phyloP scores from a whole-genome alignment of 1,284 basidiomycete species.

The Boletus smithii region DNA sequence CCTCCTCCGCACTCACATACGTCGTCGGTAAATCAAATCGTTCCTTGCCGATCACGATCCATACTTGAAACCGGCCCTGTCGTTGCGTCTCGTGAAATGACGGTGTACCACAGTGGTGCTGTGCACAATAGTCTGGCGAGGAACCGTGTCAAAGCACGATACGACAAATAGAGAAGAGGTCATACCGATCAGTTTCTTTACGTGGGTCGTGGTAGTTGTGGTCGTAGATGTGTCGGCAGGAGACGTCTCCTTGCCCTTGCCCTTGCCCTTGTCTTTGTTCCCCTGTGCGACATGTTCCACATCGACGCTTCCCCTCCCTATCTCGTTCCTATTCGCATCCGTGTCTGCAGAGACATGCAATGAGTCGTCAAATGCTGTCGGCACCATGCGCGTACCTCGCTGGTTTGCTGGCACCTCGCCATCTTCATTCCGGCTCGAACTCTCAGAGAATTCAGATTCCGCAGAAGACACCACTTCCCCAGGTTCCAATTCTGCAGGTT shows the following conservation, averaged over 20 bases:
- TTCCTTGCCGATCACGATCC: constrained; percentile 43
- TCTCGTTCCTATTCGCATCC: not conserved
- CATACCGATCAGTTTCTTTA: constrained; percentile 30
- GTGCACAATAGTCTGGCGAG: constrained; percentile 35
- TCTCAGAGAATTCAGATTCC: constrained; percentile 28
- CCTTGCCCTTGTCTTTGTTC: constrained; percentile 10
- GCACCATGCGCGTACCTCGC: constrained; percentile 12
- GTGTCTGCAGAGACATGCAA: not conserved
- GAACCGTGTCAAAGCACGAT: not conserved
- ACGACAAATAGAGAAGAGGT: not conserved
- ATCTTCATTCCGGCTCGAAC: constrained; percentile 24
- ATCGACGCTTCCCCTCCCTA: not conserved
- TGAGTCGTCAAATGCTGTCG: not conserved
- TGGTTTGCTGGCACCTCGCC: not conserved
- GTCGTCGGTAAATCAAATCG: constrained; percentile 38
- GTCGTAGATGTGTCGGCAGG: not conserved
- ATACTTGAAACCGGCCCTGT: constrained; percentile 26
- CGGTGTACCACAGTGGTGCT: constrained; percentile 25
- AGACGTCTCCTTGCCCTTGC: constrained; percentile 4
- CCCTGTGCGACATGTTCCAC: not conserved
- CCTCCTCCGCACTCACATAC: constrained; percentile 36
- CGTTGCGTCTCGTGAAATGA: constrained; percentile 31
- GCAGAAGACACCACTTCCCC: constrained; percentile 28
- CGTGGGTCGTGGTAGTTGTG: constrained; percentile 20
- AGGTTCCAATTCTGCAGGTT: constrained; percentile 20